A percentile compares a stretch with the other conserved stretches of the same genome.
Conservation (phyloP, 1,284 basidiomycete species). For the Ustilago tritici region DNA sequence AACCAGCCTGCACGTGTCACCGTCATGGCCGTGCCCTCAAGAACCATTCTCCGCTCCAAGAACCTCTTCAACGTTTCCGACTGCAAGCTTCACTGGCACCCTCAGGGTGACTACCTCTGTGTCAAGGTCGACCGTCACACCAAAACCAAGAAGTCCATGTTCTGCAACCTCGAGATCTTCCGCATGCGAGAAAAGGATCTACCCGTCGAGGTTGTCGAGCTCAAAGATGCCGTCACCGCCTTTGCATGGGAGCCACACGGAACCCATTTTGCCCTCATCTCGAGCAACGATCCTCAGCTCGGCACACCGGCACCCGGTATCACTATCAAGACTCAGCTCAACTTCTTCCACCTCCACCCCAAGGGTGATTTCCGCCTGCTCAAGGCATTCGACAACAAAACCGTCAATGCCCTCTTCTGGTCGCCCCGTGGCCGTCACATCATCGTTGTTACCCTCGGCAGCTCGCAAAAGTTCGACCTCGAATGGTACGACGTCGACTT, state of each 20-base stretch:
- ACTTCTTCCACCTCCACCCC: slow-evolving; percentile 94
- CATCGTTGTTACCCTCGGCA: slow-evolving; percentile 94
- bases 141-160: slow-evolving; percentile 98
- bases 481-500: slow-evolving; percentile 99
- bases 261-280: slow-evolving; percentile 94
- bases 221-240: slow-evolving; percentile 95
- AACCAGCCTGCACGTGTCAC: slow-evolving; percentile 98
- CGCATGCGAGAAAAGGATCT: slow-evolving; percentile 96
- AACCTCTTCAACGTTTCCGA: slow-evolving; percentile 98
- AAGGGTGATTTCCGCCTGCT: slow-evolving; percentile 96
- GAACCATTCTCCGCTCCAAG: slow-evolving; percentile 88
- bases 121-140: slow-evolving; percentile 99
- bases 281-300: slow-evolving; percentile 91
- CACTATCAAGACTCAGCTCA: slow-evolving; percentile 94
- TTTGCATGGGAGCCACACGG: slow-evolving; percentile 99
- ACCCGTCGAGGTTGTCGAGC: slow-evolving; percentile 96
- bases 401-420: slow-evolving; percentile 96
- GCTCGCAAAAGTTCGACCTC: slow-evolving; percentile 92
- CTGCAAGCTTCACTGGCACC: slow-evolving; percentile 99
- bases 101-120: slow-evolving; percentile 97
- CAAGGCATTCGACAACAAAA: slow-evolving; percentile 84
- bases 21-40: slow-evolving; percentile 87
- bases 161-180: slow-evolving; percentile 99
- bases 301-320: slow-evolving; percentile 87
- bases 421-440: slow-evolving; percentile 96